Base-by-base conservation (phyloP, 352 stramenopile species). In the Globisporangium nunn region DNA sequence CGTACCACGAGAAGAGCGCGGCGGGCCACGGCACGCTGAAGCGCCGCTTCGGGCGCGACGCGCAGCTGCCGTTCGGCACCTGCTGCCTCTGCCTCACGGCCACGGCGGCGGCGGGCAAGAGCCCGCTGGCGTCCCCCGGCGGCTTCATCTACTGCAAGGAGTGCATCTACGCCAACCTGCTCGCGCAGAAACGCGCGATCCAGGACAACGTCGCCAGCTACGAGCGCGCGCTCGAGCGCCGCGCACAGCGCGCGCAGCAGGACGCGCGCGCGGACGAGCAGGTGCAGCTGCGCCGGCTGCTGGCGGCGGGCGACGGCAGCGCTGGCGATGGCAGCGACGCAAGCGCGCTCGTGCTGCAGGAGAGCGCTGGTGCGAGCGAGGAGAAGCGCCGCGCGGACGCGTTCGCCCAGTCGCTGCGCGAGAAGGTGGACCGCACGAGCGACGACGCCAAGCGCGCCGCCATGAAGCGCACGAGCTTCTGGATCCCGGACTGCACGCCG, bases 91-190 rank as follows among this genome's bases (percentile, higher is more conserved):
- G 85, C 62, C 67, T 93, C 50, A 67, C 84, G 46, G 69, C 7
- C 41, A 47, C 64, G 17, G 85, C 78, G 31, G 61, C 73, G 50
- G 70, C 70, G 51, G 63, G 67, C 54, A 81, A 83, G 56, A 71
- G 67, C 33, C 81, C 85, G n/a, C 67, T 91, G 6, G 72, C 78
- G 52, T 91, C 78, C 11, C 85, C 82, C 1, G 73, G 65, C 18
- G 85, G 85, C 33, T 94, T 76, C 50, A 60, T 94, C 15, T 94
- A 85, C 64, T 94, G 85, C 69, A 92, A 93, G 55, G 85, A 91
- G 64, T 94, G 85, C 64, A 93, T 94, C 59, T 94, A 94, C 72
- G 68, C 78, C 33, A 94, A 94, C 62, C 63, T 94, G 29, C 68
- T 94, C 35, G 70, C 80, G 10, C 85, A 94, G 56, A 94, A 94